These are phyloP conservation scores for Rhodosorus marinus DNA, from an alignment of 23 red algal species.

Conservation along the genomic window DNA sequence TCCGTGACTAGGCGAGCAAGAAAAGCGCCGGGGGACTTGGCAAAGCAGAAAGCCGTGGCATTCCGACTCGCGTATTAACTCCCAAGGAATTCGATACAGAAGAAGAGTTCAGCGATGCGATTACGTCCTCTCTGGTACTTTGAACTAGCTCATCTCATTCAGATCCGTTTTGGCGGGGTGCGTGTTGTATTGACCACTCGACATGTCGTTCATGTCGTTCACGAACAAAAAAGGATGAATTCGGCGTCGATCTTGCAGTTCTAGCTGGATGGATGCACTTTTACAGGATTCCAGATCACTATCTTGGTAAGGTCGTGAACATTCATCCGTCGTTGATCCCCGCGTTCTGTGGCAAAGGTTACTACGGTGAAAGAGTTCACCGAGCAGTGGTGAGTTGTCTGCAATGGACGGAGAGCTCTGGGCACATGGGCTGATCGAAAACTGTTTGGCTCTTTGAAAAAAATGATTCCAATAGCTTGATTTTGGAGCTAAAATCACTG, in stretches of 20 bases:
- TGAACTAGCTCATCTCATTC: neutral
- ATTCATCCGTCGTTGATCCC: conserved; percentile 95
- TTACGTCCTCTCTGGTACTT: too few species aligned
- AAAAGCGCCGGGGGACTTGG: neutral
- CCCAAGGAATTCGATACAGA: conserved; percentile 17
- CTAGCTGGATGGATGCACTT: conserved; percentile 97
- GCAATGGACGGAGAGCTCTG: neutral
- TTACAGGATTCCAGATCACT: conserved; percentile 65
- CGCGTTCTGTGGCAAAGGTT: conserved; percentile 95
- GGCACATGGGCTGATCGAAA: too few species aligned
- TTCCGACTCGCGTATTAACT: conserved; percentile 29
- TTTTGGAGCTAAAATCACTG: conserved; percentile 85
- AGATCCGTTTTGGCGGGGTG: conserved; percentile 6
- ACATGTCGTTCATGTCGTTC: too few species aligned
- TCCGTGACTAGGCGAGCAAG: too few species aligned
- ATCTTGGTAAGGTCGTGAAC: conserved; percentile 59
- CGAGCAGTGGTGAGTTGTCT: conserved; percentile 41
- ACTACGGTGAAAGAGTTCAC: conserved; percentile 75
- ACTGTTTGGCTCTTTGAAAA: conserved; percentile 2
- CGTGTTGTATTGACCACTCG: conserved; percentile 20
- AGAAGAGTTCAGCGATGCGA: too few species aligned
- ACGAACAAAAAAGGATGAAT: too few species aligned
- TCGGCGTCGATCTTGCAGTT: conserved; percentile 44
- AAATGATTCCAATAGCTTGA: conserved; percentile 2
- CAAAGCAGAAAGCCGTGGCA: conserved; percentile 4